Conservation (phyloP, 257 asterid species). For the Solanum etuberosum region DNA sequence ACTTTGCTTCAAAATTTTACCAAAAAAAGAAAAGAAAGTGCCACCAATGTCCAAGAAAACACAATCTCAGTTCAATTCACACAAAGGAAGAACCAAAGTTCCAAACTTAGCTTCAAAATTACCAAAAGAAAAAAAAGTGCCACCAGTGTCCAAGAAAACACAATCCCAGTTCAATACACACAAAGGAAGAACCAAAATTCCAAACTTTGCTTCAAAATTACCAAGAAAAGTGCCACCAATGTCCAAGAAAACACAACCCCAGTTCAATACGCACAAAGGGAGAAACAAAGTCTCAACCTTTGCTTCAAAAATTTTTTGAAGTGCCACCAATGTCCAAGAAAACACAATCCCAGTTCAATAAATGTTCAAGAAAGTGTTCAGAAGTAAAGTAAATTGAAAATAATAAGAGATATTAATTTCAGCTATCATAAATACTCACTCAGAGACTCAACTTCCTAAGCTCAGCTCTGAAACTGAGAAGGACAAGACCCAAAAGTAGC, state of each 20-base stretch:
- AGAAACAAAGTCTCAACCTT: background rate
- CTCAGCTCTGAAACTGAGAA: conserved; percentile 12
- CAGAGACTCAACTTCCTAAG: background rate
- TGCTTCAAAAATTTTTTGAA: background rate
- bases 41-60: background rate
- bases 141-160: conserved; percentile 6
- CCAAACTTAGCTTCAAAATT: background rate
- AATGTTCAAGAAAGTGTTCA: conserved; percentile 1
- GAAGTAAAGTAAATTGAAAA: conserved; percentile 9
- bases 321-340: conserved; percentile 1
- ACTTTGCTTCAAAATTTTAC: background rate
- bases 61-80: background rate
- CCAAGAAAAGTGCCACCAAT: background rate
- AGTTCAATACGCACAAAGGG: background rate
- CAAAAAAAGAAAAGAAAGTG: too few species aligned
- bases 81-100: background rate
- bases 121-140: background rate
- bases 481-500: conserved; percentile 1
- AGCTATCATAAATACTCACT: conserved; percentile 9
- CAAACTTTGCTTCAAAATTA: background rate
- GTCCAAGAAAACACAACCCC: conserved; percentile 14
- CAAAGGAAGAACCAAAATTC: background rate
- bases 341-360: conserved; percentile 13
- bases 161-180: conserved; percentile 5
- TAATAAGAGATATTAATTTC: conserved; percentile 9